A percentile compares a stretch with the other conserved stretches of the same genome.
These are phyloP conservation scores for Clarkia xantiana DNA, from an alignment of 345 rosid genomes.

Conservation along the genomic window DNA sequence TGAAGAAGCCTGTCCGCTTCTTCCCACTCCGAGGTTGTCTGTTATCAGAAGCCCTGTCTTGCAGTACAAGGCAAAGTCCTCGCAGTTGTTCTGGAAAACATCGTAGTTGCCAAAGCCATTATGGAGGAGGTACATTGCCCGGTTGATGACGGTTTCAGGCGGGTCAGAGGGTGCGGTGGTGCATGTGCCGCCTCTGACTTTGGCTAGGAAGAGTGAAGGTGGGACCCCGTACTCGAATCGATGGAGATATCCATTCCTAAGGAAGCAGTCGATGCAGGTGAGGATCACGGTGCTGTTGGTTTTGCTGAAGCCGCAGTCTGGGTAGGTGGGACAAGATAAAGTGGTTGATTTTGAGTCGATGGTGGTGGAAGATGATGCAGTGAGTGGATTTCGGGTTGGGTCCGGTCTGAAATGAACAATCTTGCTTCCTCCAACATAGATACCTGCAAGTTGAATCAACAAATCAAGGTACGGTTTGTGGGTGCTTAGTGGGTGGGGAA, in stretches of 20 bases:
- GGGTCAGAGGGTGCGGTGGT: slow-evolving; percentile 65
- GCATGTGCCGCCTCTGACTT: slow-evolving; percentile 85
- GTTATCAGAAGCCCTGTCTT: slow-evolving; percentile 70
- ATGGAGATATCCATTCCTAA: slow-evolving; percentile 58
- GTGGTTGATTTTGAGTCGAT: slow-evolving; percentile 10
- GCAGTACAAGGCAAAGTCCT: slow-evolving; percentile 89
- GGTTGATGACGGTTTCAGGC: slow-evolving; percentile 45
- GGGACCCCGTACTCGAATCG: slow-evolving; percentile 64
- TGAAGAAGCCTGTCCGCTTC: slow-evolving; percentile 91
- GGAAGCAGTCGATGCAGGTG: slow-evolving; percentile 87
- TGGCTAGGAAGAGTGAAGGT: slow-evolving; percentile 57
- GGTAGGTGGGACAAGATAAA: slow-evolving; percentile 51
- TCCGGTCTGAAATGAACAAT: slow-evolving; percentile 92
- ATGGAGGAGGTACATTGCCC: slow-evolving; percentile 94
- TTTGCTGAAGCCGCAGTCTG: slow-evolving; percentile 86
- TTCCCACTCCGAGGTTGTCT: slow-evolving; percentile 67
- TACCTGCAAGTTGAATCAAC: slow-evolving; percentile 30
- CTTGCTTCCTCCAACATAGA: slow-evolving; percentile 96
- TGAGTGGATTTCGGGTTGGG: slow-evolving; percentile 22
- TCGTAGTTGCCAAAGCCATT: slow-evolving; percentile 93
- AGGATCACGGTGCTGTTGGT: slow-evolving; percentile 73
- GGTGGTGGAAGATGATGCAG: slow-evolving; percentile 19
- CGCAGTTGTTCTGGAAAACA: slow-evolving; percentile 77
- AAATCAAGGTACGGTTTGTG: neutral
- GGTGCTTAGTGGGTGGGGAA: too few relatives aligned